A percentile compares a stretch with the other conserved stretches of the same genome.
Conservation (phyloP, 2,329 filamentous ascomycete species). For the Dactylonectria estremocensis region DNA sequence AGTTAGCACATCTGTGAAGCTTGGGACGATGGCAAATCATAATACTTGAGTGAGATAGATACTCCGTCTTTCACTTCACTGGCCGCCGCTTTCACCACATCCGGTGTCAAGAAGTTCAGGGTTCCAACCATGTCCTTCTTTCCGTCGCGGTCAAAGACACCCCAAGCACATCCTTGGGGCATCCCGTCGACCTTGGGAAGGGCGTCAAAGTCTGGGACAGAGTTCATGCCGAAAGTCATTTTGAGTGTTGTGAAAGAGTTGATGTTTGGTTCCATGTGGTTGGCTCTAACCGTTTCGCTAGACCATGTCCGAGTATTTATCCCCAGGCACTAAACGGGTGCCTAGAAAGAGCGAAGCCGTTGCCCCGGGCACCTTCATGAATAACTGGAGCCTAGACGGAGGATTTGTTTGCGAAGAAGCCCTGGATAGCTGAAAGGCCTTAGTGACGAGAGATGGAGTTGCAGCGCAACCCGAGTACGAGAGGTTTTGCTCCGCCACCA, state of each 20-base stretch:
- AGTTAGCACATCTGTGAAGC: neutral
- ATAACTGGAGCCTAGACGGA: neutral
- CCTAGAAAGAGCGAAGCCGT: constrained; percentile 3
- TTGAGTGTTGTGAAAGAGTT: neutral
- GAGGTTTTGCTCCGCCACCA: neutral
- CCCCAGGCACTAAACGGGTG: neutral
- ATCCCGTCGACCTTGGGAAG: constrained; percentile 59
- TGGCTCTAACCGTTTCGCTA: no score
- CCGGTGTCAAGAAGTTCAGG: constrained; percentile 66
- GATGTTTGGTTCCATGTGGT: neutral
- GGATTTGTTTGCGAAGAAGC: neutral
- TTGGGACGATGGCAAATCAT: neutral
- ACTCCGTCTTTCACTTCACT: constrained; percentile 53
- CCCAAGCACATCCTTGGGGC: constrained; percentile 65
- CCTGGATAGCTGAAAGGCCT: neutral
- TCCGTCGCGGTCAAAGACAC: constrained; percentile 60
- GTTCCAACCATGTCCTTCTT: constrained; percentile 65
- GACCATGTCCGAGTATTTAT: neutral
- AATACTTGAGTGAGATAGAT: constrained; percentile 66
- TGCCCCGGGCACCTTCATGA: neutral
- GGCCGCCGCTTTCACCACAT: constrained; percentile 50
- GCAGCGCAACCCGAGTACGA: neutral
- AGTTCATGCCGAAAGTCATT: constrained; percentile 12
- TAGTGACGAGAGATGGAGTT: constrained; percentile 5
- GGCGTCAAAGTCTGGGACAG: constrained; percentile 59